Conservation (phyloP, 2,329 filamentous ascomycete species). For the Ophioceras dolichostomum region DNA sequence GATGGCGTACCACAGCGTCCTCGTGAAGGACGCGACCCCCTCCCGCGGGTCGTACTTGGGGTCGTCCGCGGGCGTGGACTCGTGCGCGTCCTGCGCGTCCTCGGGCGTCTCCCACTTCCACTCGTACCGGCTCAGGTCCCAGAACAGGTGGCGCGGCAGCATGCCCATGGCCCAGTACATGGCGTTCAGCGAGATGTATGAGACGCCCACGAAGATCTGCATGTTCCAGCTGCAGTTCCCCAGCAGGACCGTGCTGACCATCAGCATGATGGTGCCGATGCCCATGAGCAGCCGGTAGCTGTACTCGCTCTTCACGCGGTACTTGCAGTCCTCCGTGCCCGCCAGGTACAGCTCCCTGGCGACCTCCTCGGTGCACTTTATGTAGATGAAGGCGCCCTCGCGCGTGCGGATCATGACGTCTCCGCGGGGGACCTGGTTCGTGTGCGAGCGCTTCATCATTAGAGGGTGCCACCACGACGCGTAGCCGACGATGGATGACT, state of each 20-base stretch:
- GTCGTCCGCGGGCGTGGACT: conserved; percentile 5
- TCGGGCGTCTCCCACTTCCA: conserved; percentile 25
- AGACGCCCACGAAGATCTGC: conserved; percentile 43
- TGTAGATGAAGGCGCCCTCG: conserved; percentile 44
- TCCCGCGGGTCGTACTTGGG: conserved; percentile 19
- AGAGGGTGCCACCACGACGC: conserved; percentile 46
- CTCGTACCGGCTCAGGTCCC: conserved; percentile 43
- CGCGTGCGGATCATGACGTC: conserved; percentile 51
- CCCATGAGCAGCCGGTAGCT: conserved; percentile 42
- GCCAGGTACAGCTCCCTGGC: conserved; percentile 46
- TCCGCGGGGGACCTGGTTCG: conserved; percentile 34
- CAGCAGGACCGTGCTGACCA: conserved; percentile 47
- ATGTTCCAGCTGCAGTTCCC: conserved; percentile 50
- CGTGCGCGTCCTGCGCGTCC: conserved; percentile 24
- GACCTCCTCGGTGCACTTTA: conserved; percentile 46
- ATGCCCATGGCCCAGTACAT: conserved; percentile 45
- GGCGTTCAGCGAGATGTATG: conserved; percentile 47
- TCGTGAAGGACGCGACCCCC: conserved; percentile 35
- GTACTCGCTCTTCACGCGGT: conserved; percentile 29
- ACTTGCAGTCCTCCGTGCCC: conserved; percentile 47
- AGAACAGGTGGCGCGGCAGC: conserved; percentile 34
- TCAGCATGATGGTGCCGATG: conserved; percentile 44
- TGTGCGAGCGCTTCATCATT: conserved; percentile 36
- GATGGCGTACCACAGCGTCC: conserved; percentile 47
- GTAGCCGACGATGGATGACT: conserved; percentile 40